Evolutionary conservation across 2,329 filamentous ascomycete species (phyloP).

Genomic region (Colletotrichum plurivorum): DNA sequence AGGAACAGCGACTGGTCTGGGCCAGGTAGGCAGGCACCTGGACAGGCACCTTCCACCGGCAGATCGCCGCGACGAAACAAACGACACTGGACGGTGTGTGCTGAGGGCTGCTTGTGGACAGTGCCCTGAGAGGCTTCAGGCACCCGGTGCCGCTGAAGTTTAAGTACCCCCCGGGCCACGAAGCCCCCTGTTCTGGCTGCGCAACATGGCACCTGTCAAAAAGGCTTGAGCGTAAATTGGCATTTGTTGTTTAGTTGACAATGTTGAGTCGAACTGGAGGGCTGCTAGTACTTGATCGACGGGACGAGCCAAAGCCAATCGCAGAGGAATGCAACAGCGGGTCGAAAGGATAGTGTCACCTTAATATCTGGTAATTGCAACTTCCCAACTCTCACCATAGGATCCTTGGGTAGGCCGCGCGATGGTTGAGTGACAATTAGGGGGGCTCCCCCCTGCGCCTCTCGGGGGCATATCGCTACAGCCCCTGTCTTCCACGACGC

Average conservation of each 20-base stretch:
- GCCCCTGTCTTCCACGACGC: constrained; percentile 7
- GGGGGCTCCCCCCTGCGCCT: no score
- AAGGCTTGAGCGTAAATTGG: constrained; percentile 1
- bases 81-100: constrained; percentile 4
- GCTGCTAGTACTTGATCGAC: not conserved
- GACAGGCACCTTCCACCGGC: constrained; percentile 1
- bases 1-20: constrained; percentile 8
- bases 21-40: not conserved
- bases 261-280: not conserved
- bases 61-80: constrained; percentile 18
- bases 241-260: not conserved
- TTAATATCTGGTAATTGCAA: no score
- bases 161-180: not conserved
- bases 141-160: constrained; percentile 20
- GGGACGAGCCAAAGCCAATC: constrained; percentile 7
- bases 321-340: not conserved
- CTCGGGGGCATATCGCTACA: not conserved
- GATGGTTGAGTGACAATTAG: not conserved
- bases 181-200: not conserved
- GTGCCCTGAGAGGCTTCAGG: constrained; percentile 3
- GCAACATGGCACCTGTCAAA: constrained; percentile 22
- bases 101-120: constrained; percentile 4
- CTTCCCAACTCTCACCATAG: no score
- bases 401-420: not conserved
- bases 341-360: not conserved